A percentile compares a stretch with the other conserved stretches of the same genome.
These are phyloP conservation scores for Metarhizium robertsii DNA, from an alignment of 2,329 filamentous ascomycete genomes.

Conservation along the genomic window DNA sequence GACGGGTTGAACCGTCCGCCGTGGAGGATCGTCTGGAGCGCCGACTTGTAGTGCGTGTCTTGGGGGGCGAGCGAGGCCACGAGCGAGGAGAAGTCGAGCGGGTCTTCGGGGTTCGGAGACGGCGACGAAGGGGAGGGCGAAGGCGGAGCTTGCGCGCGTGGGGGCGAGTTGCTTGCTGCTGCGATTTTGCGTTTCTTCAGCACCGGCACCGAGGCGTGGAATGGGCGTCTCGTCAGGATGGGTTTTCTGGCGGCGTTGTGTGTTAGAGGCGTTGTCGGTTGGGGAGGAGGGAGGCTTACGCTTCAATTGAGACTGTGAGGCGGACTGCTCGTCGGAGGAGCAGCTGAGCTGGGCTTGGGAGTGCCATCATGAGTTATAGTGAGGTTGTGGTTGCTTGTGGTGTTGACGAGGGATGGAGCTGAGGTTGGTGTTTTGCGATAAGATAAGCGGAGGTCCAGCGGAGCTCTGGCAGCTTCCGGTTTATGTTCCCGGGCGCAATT, in stretches of 20 bases:
- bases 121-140: conserved; percentile 7
- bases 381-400: neutral
- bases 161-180: conserved; percentile 19
- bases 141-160: conserved; percentile 6
- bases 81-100: conserved; percentile 40
- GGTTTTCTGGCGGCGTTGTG: neutral
- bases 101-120: conserved; percentile 29
- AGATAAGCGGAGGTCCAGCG: conserved; percentile 1
- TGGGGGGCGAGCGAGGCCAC: conserved; percentile 30
- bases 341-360: neutral
- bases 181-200: conserved; percentile 31
- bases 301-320: conserved; percentile 10
- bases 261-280: neutral
- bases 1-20: conserved; percentile 45
- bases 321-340: conserved; percentile 2
- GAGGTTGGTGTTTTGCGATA: too few relatives aligned
- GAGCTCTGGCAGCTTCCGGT: too few relatives aligned
- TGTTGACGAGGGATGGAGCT: neutral
- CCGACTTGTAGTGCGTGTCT: conserved; percentile 33
- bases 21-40: conserved; percentile 29
- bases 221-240: conserved; percentile 13
- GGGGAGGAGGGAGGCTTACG: conserved; percentile 8
- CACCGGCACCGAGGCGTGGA: conserved; percentile 19
- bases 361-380: neutral
- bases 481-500: too few relatives aligned